A percentile compares a stretch with the other conserved stretches of the same genome.
Evolutionary conservation across 768 basidiomycete genomes (phyloP).

Genomic region (Calocera viscosa): DNA sequence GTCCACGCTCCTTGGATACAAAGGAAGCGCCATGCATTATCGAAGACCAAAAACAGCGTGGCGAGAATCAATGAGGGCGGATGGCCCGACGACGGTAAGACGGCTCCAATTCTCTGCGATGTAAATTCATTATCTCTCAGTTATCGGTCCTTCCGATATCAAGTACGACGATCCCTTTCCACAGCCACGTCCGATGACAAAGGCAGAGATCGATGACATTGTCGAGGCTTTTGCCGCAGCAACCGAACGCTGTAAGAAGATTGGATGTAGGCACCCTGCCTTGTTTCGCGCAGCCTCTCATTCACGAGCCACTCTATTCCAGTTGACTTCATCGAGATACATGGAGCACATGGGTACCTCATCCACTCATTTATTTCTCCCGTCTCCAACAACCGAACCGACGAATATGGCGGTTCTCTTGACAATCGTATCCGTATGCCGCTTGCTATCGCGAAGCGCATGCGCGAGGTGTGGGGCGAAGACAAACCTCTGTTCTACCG

Average conservation of each 20-base stretch:
- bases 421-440: constrained; percentile 62
- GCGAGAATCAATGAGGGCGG: constrained; percentile 43
- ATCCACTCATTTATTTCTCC: constrained; percentile 58
- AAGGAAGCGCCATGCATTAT: constrained; percentile 18
- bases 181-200: constrained; percentile 45
- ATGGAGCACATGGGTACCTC: constrained; percentile 61
- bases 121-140: constrained; percentile 37
- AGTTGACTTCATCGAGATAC: constrained; percentile 64
- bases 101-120: background rate
- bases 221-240: constrained; percentile 50
- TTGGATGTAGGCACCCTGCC: constrained; percentile 43
- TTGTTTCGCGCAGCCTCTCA: background rate
- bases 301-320: constrained; percentile 5
- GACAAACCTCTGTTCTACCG: constrained; percentile 61
- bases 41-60: constrained; percentile 23
- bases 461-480: constrained; percentile 44
- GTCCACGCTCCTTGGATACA: constrained; percentile 57
- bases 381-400: constrained; percentile 56
- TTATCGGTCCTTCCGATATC: constrained; percentile 48
- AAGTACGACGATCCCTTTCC: constrained; percentile 43
- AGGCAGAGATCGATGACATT: constrained; percentile 42
- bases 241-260: constrained; percentile 40
- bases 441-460: constrained; percentile 40
- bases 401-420: constrained; percentile 59
- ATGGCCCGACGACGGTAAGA: constrained; percentile 53